phyloP scores from a whole-genome alignment of 768 basidiomycete species.

The Leucocoprinus leucothites region DNA sequence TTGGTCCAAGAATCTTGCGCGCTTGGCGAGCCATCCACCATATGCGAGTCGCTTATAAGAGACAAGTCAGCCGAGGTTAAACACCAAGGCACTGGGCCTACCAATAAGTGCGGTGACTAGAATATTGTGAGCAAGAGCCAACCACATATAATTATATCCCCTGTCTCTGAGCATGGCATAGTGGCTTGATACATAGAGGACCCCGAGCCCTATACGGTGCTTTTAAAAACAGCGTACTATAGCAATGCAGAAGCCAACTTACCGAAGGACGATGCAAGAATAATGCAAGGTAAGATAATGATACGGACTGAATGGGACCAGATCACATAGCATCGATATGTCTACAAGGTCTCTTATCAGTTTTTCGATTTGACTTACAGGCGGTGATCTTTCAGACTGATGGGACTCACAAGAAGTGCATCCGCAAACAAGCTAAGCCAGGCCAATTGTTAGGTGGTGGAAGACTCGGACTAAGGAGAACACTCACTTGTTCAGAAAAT shows the following conservation, averaged over 20 bases:
- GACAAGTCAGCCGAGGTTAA: background rate
- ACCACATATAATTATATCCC: background rate
- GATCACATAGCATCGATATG: background rate
- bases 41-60: too few relatives aligned
- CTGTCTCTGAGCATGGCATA: background rate
- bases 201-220: too few relatives aligned
- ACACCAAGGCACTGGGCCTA: background rate
- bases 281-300: background rate
- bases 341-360: background rate
- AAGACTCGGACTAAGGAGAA: background rate
- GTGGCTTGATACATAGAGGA: background rate
- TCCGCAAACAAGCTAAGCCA: background rate
- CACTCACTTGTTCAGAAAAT: background rate
- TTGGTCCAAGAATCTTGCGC: conserved; percentile 21
- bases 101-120: background rate
- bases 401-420: background rate
- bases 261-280: background rate
- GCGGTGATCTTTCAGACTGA: background rate
- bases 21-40: conserved; percentile 19
- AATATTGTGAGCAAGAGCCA: background rate
- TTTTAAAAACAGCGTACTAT: background rate
- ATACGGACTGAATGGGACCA: background rate
- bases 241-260: background rate
- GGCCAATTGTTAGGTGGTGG: background rate
- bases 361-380: background rate